Evolutionary conservation across 78 protist genomes (phyloP), one percentile per base, ranked within the genome.

Genomic region (Dictyostelium capitatum): DNA sequence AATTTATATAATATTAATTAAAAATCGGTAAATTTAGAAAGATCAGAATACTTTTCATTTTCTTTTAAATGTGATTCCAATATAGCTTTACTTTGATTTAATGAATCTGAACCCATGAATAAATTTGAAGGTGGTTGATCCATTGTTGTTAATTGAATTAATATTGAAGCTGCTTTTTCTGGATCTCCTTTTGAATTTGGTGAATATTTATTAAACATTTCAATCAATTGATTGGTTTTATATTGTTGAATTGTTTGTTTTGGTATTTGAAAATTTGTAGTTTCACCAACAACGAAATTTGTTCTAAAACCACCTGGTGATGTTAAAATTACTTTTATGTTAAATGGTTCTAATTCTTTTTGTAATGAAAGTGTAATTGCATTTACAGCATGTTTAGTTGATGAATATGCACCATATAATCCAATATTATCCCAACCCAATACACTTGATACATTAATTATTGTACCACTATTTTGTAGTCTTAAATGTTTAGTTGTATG

Each of bases 101-200:
- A 47, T 17, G 91, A 78, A 46, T 84, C 91, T 0, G 59, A 32
- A 25, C 91, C 91, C 17, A 84, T 20, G 73, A 73, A 54, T 30
- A 85, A 62, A 62, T 59, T 11, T 14, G 28, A 47, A 1, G 82
- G 82, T 77, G 37, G 23, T 20, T 77, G 25, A 0, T 23, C 8
- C 0, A 12, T 19, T 12, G 25, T 53, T 7, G 82, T 15, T 23
- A 77, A 30, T 17, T 77, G 10, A 30, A 53, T 53, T 53, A 77
- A 30, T 7, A 53, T 25, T 25, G 50, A 6, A 54, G 82, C 82
- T 32, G 28, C 70, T 77, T 77, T 77, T 11, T 23, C 53, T 51
- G 82, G 82, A 37, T 25, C 43, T 4, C 82, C 82, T 20, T 20
- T 25, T 17, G 51, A 19, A 1, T 0, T 0, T 25, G 41, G 64